Evolutionary conservation across 768 basidiomycete species (phyloP).

Genomic region (Russula brevipes): DNA sequence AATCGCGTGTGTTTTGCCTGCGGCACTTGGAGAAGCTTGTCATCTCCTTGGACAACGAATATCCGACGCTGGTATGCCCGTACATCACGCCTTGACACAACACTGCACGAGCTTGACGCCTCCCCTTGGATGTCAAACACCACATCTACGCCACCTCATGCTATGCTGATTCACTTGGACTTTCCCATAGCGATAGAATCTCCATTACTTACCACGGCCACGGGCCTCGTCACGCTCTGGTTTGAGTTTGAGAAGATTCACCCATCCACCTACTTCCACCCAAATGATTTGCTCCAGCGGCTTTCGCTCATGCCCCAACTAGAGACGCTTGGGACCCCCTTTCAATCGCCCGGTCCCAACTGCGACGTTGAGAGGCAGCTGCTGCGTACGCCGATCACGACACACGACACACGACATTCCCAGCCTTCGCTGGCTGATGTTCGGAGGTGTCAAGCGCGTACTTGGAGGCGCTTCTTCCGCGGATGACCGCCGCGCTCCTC

Average conservation of each 20-base stretch:
- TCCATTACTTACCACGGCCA: not conserved
- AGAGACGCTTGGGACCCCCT: not conserved
- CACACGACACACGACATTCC: not conserved
- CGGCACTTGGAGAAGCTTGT: not conserved
- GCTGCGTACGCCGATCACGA: not conserved
- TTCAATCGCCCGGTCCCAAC: not conserved
- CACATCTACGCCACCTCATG: not conserved
- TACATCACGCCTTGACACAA: not conserved
- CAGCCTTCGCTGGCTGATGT: not conserved
- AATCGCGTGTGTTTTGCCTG: not conserved
- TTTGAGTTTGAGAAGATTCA: not conserved
- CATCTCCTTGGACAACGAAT: not conserved
- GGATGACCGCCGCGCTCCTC: too few relatives aligned
- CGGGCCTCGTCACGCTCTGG: not conserved
- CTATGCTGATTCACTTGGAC: not conserved
- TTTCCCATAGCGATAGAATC: conserved; percentile 1
- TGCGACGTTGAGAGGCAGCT: not conserved
- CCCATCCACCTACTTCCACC: not conserved
- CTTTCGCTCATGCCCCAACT: conserved; percentile 1
- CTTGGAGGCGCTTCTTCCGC: not conserved
- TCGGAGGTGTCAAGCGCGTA: not conserved
- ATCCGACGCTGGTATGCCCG: not conserved
- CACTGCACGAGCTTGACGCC: too few relatives aligned
- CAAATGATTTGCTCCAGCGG: not conserved
- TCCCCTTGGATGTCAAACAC: not conserved